phyloP scores from a whole-genome alignment of 768 basidiomycete genomes.

The Rhizopogon roseolus region DNA sequence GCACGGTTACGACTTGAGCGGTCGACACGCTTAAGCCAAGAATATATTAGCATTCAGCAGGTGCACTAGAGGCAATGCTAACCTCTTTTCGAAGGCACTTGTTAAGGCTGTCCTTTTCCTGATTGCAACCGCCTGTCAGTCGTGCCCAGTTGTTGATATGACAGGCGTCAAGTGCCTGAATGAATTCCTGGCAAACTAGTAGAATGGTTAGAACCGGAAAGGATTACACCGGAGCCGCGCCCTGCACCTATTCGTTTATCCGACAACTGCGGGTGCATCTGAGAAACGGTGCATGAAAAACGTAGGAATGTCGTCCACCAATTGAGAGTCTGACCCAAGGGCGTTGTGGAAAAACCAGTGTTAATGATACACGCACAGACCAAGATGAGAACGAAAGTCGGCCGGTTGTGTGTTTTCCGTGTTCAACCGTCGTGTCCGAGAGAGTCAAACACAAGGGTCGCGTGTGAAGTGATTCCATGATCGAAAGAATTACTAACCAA shows the following conservation, averaged over 20 bases:
- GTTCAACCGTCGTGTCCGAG: background rate
- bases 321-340: background rate
- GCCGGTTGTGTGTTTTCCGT: slow-evolving; percentile 2
- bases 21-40: slow-evolving; percentile 43
- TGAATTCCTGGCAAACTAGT: slow-evolving; percentile 70
- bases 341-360: background rate
- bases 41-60: slow-evolving; percentile 4
- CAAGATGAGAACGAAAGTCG: slow-evolving; percentile 9
- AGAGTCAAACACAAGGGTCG: background rate
- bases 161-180: slow-evolving; percentile 70
- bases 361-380: slow-evolving; percentile 12
- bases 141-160: slow-evolving; percentile 60
- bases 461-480: slow-evolving; percentile 12
- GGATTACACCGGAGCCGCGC: background rate
- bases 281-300: slow-evolving; percentile 5
- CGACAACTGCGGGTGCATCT: slow-evolving; percentile 70
- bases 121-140: slow-evolving; percentile 68
- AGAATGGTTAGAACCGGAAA: slow-evolving; percentile 6
- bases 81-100: slow-evolving; percentile 72
- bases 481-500: background rate
- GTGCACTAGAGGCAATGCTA: slow-evolving; percentile 9
- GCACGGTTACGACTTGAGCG: slow-evolving; percentile 59
- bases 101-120: slow-evolving; percentile 62
- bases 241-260: slow-evolving; percentile 54
- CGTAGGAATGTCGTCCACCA: background rate